Evolutionary conservation across 2,329 filamentous ascomycete species (phyloP).

Genomic region (Aspergillus glaucus): DNA sequence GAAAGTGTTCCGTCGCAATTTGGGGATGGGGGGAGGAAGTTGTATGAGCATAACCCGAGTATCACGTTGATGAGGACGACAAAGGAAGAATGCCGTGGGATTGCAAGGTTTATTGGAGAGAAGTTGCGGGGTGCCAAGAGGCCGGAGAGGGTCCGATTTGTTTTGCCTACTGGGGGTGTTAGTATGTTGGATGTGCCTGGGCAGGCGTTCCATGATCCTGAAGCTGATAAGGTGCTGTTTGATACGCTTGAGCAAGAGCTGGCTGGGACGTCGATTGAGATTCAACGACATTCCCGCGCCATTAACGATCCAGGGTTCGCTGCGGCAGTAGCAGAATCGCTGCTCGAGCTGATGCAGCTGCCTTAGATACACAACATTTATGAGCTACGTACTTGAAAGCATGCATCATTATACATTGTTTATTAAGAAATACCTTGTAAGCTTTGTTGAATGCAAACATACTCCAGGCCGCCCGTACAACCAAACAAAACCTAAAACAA

Average conservation of each 20-base stretch:
- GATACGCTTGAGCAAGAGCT: slow-evolving; percentile 45
- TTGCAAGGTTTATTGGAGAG: slow-evolving; percentile 52
- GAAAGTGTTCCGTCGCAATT: slow-evolving; percentile 53
- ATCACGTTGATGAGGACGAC: slow-evolving; percentile 63
- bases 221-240: slow-evolving; percentile 45
- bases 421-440: slow-evolving; percentile 8
- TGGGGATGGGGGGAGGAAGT: slow-evolving; percentile 22
- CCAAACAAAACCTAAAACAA: slow-evolving; percentile 20
- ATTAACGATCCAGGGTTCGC: slow-evolving; percentile 29
- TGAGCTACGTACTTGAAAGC: not conserved
- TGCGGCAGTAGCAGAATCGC: slow-evolving; percentile 14
- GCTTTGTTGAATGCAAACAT: slow-evolving; percentile 35
- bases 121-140: slow-evolving; percentile 45
- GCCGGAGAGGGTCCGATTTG: slow-evolving; percentile 46
- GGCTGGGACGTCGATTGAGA: slow-evolving; percentile 41
- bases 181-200: slow-evolving; percentile 54
- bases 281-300: slow-evolving; percentile 42
- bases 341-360: slow-evolving; percentile 12
- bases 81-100: slow-evolving; percentile 47
- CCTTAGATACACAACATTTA: not conserved
- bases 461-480: slow-evolving; percentile 26
- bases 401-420: not conserved
- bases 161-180: slow-evolving; percentile 55
- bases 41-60: slow-evolving; percentile 61
- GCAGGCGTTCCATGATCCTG: slow-evolving; percentile 48